Conservation (phyloP, 345 rosid species). For the Eucalyptus tenuipes region DNA sequence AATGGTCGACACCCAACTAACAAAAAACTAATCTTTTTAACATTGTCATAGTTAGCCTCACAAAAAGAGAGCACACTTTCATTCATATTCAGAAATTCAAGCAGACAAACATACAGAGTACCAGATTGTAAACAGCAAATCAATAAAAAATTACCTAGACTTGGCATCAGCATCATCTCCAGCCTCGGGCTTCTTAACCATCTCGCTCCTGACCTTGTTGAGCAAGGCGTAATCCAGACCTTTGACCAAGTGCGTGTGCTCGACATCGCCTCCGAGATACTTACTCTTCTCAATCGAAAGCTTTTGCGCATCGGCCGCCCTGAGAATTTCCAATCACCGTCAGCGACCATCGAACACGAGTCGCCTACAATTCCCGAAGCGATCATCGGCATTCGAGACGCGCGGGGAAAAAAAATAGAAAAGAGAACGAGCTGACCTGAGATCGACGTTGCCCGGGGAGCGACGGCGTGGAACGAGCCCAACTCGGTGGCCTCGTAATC, state of each 20-base stretch:
- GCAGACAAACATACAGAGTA: background rate
- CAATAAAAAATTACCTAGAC: slow-evolving; percentile 33
- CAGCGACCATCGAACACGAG: background rate
- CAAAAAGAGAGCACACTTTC: background rate
- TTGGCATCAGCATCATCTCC: slow-evolving; percentile 54
- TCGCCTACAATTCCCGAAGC: background rate
- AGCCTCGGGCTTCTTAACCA: slow-evolving; percentile 75
- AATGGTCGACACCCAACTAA: background rate
- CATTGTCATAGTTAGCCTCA: background rate
- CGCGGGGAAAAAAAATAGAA: background rate
- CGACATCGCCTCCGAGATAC: slow-evolving; percentile 99
- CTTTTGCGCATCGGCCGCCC: slow-evolving; percentile 75
- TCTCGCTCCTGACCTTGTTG: slow-evolving; percentile 89
- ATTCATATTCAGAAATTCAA: background rate
- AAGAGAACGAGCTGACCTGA: slow-evolving; percentile 16
- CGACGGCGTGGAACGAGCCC: slow-evolving; percentile 91
- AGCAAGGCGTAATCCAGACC: slow-evolving; percentile 92
- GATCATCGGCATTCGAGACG: background rate
- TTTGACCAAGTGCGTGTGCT: slow-evolving; percentile 96
- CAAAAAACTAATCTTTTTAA: background rate
- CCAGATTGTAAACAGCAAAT: background rate
- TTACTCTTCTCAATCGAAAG: slow-evolving; percentile 95
- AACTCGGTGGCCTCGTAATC: slow-evolving; percentile 80
- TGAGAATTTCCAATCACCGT: background rate
- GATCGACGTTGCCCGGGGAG: slow-evolving; percentile 88